Base-by-base conservation (phyloP, 2,329 filamentous ascomycete species). In the Chaetomium globosum region DNA sequence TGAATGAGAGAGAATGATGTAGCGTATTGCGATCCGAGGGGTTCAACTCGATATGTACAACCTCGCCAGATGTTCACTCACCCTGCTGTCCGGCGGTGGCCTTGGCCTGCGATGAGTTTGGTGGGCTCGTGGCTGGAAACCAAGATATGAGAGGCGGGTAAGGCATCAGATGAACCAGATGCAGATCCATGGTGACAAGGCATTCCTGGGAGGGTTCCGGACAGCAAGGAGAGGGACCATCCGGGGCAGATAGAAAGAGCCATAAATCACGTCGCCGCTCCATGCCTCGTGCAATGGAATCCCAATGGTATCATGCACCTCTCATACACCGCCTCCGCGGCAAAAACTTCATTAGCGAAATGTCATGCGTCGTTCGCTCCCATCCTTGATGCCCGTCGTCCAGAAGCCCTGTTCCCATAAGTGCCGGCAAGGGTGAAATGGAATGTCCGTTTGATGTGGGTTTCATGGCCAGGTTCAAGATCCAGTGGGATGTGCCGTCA, bases 71-170 rank as follows among this genome's bases (percentile, higher is more conserved):
- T 76, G 75, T 76, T 73, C 72, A 79, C 81, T 83, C 77, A 83
- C 81, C 81, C 81, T 78, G 81, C 81, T 83, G 81, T 81, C 82
- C 80, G 75, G 80, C 79, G 75, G 73, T 74, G 73, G 74, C 75
- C 76, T 76, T 61, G 66, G 72, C 72, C 63, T 67, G 67, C 36
- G 74, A 71, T 75, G 71, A 74, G 73, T 74, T 73, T 74, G 70
- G 65, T 65, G 52, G 67, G 64, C 65, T 43, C 52, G 36, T 57
- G 53, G 12, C 43, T 60, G 65, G 71, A 70, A 70, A 67, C 63
- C 71, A 66, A 69, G 54, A 51, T 61, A 58, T 19, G 54, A 68
- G 57, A 58, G 61, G 39, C 54, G 46, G 61, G 58, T 56, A 57
- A 62, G 30, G 58, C 59, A 58, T 65, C 55, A 51, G 58, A n/a